phyloP scores from a whole-genome alignment of 768 basidiomycete genomes.

The Suillus placidus region DNA sequence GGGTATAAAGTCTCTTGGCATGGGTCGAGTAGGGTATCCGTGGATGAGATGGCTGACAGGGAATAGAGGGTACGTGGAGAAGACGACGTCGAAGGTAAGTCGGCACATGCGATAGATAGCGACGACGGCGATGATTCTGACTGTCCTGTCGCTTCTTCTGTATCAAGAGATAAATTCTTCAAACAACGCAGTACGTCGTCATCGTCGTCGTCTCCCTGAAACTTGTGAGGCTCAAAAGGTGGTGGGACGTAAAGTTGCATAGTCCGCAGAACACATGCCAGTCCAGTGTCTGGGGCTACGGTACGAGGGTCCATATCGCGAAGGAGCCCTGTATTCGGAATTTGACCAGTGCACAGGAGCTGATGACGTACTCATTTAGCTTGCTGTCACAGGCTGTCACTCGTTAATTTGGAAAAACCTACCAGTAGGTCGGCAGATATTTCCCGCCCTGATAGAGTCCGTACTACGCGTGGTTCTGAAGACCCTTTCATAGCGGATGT shows the following conservation, averaged over 20 bases:
- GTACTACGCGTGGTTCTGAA: conserved; percentile 33
- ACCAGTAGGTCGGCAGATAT: conserved; percentile 58
- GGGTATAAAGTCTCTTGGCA: conserved; percentile 41
- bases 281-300: conserved; percentile 40
- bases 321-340: conserved; percentile 55
- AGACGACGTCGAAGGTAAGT: neutral
- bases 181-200: neutral
- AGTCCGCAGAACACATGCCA: conserved; percentile 50
- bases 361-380: conserved; percentile 20
- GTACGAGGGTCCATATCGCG: conserved; percentile 42
- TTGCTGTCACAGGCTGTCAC: neutral
- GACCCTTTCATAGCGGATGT: neutral
- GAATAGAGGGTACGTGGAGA: conserved; percentile 10
- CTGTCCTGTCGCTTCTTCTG: neutral
- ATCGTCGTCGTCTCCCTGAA: neutral
- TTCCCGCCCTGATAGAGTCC: conserved; percentile 51
- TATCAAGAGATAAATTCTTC: neutral
- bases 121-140: neutral
- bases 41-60: conserved; percentile 13
- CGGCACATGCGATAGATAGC: neutral
- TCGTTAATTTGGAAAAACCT: conserved; percentile 7
- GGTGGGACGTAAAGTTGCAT: conserved; percentile 41
- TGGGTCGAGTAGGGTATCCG: conserved; percentile 15
- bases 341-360: conserved; percentile 66
- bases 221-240: neutral